Evolutionary conservation across 2,329 filamentous ascomycete species (phyloP).

Genomic region (Talaromyces sp.): DNA sequence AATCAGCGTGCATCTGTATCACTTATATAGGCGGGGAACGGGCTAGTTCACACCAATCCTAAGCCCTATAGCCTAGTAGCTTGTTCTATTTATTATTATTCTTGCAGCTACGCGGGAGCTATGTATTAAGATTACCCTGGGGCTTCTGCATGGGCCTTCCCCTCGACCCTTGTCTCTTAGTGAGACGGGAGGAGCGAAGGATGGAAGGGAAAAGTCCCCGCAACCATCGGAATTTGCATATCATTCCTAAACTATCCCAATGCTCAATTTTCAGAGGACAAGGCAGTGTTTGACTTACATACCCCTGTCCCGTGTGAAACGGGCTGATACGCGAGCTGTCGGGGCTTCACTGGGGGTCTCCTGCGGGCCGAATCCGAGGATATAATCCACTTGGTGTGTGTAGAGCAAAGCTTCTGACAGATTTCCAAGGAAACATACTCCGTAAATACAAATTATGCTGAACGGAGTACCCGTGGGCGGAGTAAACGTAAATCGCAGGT

Average conservation of each 20-base stretch:
- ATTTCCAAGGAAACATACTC: constrained; percentile 1
- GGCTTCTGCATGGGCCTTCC: not conserved
- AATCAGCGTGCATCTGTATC: not conserved
- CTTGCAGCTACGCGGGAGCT: not conserved
- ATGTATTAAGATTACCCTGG: not conserved
- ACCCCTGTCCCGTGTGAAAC: constrained; percentile 4
- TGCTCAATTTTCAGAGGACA: not conserved
- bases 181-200: not conserved
- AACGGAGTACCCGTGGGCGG: no score
- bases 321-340: constrained; percentile 16
- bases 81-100: not conserved
- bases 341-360: constrained; percentile 8
- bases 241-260: not conserved
- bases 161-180: not conserved
- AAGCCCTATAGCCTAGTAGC: not conserved
- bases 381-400: not conserved
- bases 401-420: not conserved
- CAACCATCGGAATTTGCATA: not conserved
- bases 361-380: constrained; percentile 22
- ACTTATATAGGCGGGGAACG: not conserved
- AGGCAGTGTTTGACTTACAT: not conserved
- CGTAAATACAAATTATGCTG: not conserved
- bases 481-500: no score
- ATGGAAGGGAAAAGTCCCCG: not conserved
- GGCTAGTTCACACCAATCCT: not conserved